Conservation (phyloP, 495 filamentous ascomycete species). For the Penicillium paradoxum region DNA sequence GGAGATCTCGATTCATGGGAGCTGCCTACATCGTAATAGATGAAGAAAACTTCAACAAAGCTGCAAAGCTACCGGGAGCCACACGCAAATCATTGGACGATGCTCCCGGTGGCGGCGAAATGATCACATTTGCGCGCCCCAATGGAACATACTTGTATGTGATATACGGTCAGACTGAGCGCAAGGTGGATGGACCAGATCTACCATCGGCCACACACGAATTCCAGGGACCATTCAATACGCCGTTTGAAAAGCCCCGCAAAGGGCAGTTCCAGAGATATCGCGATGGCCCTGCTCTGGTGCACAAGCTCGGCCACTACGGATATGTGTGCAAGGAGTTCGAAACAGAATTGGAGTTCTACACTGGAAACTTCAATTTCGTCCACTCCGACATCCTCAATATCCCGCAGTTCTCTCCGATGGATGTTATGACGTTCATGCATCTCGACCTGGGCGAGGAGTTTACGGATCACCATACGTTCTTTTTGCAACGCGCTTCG, state of each 20-base stretch:
- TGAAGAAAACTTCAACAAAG: slow-evolving; percentile 45
- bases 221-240: slow-evolving; percentile 11
- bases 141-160: slow-evolving; percentile 25
- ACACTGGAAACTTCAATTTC: slow-evolving; percentile 60
- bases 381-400: slow-evolving; percentile 31
- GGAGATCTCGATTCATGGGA: slow-evolving; percentile 44
- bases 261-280: slow-evolving; percentile 19
- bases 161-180: slow-evolving; percentile 20
- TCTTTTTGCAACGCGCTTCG: slow-evolving; percentile 54
- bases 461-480: slow-evolving; percentile 60
- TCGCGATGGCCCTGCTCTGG: slow-evolving; percentile 56
- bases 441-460: slow-evolving; percentile 57
- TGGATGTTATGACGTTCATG: slow-evolving; percentile 56
- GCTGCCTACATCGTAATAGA: slow-evolving; percentile 50
- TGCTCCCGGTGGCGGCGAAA: slow-evolving; percentile 26
- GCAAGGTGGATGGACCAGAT: background rate
- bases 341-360: slow-evolving; percentile 52
- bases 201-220: slow-evolving; percentile 9
- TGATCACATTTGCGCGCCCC: slow-evolving; percentile 20
- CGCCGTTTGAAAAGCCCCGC: slow-evolving; percentile 16
- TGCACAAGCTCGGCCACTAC: slow-evolving; percentile 69
- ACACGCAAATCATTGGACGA: slow-evolving; percentile 11
- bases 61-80: slow-evolving; percentile 12
- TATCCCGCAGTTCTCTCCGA: background rate
- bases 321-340: slow-evolving; percentile 56